Percentiles rank a stretch among this genome's conserved stretches.
These are phyloP conservation scores for Geum urbanum DNA, from an alignment of 306 rosid genomes.

Conservation along the genomic window DNA sequence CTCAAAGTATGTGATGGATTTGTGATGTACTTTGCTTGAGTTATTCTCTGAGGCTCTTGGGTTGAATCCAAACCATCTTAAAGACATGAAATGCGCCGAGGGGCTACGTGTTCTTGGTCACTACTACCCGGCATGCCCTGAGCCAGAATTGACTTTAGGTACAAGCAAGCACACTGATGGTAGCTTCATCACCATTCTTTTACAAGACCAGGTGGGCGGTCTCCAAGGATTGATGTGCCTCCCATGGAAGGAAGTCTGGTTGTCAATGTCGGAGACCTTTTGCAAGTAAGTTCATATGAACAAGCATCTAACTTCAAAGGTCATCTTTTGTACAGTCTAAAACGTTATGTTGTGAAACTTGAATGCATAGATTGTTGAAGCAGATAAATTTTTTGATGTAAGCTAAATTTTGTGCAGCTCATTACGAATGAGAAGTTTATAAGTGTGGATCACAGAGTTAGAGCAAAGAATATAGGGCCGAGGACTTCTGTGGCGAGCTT, in stretches of 20 bases:
- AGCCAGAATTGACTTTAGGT: slow-evolving; percentile 15
- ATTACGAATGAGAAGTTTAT: slow-evolving; percentile 20
- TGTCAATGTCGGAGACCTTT: slow-evolving; percentile 21
- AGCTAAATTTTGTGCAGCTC: slow-evolving; percentile 14
- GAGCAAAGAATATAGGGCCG: slow-evolving; percentile 32
- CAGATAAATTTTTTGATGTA: too few relatives aligned
- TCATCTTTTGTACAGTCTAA: too few relatives aligned
- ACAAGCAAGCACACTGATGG: slow-evolving; percentile 27
- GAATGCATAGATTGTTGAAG: too few relatives aligned
- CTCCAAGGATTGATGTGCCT: slow-evolving; percentile 31
- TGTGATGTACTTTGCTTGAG: slow-evolving; percentile 24
- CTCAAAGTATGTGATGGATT: slow-evolving; percentile 25
- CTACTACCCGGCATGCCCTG: slow-evolving; percentile 17
- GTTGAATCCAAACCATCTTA: not conserved
- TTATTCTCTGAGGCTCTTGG: slow-evolving; percentile 6
- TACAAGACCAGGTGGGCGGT: slow-evolving; percentile 52
- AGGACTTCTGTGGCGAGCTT: slow-evolving; percentile 41
- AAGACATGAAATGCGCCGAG: not conserved
- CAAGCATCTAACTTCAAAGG: not conserved
- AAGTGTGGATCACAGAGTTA: not conserved
- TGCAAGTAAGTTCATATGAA: slow-evolving; percentile 17
- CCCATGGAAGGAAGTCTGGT: slow-evolving; percentile 10
- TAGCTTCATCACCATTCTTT: slow-evolving; percentile 41
- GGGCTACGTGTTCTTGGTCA: not conserved
- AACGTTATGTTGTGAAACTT: not conserved